Evolutionary conservation across 495 filamentous ascomycete species (phyloP), one percentile per base, ranked within the genome.

Genomic region (Podospora fimiseda): DNA sequence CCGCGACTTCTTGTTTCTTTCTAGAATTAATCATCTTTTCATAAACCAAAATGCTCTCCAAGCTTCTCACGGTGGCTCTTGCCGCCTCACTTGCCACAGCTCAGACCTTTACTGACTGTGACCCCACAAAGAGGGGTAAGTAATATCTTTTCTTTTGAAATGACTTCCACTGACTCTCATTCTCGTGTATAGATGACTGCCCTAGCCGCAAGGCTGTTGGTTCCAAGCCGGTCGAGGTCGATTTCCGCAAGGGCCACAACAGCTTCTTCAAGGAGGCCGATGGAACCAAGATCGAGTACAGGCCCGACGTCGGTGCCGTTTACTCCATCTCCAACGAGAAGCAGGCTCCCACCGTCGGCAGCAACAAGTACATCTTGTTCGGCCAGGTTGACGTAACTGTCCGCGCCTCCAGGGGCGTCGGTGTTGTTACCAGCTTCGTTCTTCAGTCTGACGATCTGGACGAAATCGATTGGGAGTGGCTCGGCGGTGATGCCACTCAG

Each of bases 381-480:
- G 88, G 88, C 55, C 79, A 83, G 58, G 75, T 90, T 45, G 82
- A 87, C 50, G 74, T 85, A 38, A 76, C 74, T 50, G 70, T 87
- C 46, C 76, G 84, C 65, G 86, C 85, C 52, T 78, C 86, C 45
- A 72, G 75, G 3, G 88, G 88, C 19, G 56, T 55, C 2, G 88
- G 88, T 57, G 74, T 95, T 43, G 81, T 98, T 45, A 94, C 87
- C 67, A 88, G 83, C 63, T 78, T 91, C 49, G 88, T 96, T 43
- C 72, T 98, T 61, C 83, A 93, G 70, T 96, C 91, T 2, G 91
- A 91, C 65, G 86, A 89, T 60, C 80, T 94, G 9, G 93, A 98
- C 69, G 93, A 98, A 74, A 89, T 98, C 56, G 93, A 96, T 69
- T 95, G 89, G 88, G 86, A 90, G 65, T 89, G 84, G 83, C 70